A percentile compares a stretch with the other conserved stretches of the same genome.
Evolutionary conservation across 1,284 basidiomycete species (phyloP).

Genomic region (Volvariella volvacea): DNA sequence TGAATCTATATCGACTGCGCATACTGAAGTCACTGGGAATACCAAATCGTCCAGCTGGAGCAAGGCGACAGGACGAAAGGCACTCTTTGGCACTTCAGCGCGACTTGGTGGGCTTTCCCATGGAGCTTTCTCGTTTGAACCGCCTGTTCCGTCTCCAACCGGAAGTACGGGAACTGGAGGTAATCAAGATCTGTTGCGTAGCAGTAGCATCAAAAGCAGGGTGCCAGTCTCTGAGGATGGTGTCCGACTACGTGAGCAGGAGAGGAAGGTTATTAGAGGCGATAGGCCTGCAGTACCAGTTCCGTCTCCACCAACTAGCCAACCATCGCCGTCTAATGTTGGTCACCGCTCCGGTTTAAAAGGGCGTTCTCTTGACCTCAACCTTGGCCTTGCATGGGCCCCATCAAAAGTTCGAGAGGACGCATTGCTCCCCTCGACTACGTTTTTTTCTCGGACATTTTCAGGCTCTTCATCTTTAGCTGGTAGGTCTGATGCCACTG

Average conservation of each 20-base stretch:
- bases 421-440: constrained; percentile 41
- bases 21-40: constrained; percentile 6
- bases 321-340: constrained; percentile 11
- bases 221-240: constrained; percentile 11
- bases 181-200: constrained; percentile 13
- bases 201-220: constrained; percentile 17
- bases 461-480: constrained; percentile 17
- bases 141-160: constrained; percentile 36
- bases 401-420: constrained; percentile 58
- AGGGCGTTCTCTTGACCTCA: constrained; percentile 63
- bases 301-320: constrained; percentile 13
- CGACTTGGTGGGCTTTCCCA: constrained; percentile 25
- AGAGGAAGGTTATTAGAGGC: constrained; percentile 14
- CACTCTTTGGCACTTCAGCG: constrained; percentile 15
- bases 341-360: constrained; percentile 38
- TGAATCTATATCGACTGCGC: constrained; percentile 17
- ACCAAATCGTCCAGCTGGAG: constrained; percentile 29
- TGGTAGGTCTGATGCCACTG: constrained; percentile 19
- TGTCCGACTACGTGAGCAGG: constrained; percentile 11
- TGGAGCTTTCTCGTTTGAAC: constrained; percentile 42
- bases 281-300: constrained; percentile 27
- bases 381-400: constrained; percentile 58
- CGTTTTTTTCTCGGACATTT: constrained; percentile 25
- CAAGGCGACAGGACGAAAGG: constrained; percentile 22
- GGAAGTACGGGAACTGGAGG: constrained; percentile 21